Percentiles rank a stretch among this genome's conserved stretches.
Conservation (phyloP, 208 protist genomes). For the Blechomonas ayalai region DNA sequence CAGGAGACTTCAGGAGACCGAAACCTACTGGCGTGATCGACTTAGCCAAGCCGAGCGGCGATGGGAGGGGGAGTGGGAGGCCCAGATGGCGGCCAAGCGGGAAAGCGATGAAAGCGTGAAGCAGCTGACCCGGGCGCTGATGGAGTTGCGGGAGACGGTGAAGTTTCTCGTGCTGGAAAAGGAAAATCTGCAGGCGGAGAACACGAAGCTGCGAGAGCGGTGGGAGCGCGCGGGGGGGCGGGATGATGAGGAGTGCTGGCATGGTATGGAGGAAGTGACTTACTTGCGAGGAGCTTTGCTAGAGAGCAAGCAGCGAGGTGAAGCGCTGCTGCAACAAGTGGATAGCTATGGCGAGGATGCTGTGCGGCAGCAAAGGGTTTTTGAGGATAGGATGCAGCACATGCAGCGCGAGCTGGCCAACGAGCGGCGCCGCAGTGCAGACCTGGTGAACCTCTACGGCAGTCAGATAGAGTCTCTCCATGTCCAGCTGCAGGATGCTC, state of each 20-base stretch:
- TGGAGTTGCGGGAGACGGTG: too few species aligned
- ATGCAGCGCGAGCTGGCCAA: conserved; percentile 26
- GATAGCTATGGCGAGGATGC: conserved; percentile 40
- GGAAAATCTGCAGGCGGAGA: neutral
- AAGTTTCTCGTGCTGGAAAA: too few species aligned
- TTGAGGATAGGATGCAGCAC: conserved; percentile 18
- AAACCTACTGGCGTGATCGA: conserved; percentile 44
- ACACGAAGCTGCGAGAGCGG: neutral
- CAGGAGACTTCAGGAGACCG: conserved; percentile 26
- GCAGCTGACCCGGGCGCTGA: conserved; percentile 5
- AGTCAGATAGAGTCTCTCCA: conserved; percentile 53
- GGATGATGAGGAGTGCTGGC: neutral
- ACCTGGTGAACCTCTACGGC: conserved; percentile 56
- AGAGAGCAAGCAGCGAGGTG: conserved; percentile 17
- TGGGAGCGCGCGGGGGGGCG: neutral
- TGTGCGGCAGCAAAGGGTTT: conserved; percentile 14
- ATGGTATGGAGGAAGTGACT: conserved; percentile 3
- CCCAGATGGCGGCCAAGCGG: conserved; percentile 9
- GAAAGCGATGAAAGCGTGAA: neutral
- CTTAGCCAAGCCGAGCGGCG: conserved; percentile 26
- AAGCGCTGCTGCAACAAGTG: conserved; percentile 36
- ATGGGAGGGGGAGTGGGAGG: conserved; percentile 26
- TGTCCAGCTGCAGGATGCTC: conserved; percentile 39
- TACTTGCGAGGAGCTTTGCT: conserved; percentile 6
- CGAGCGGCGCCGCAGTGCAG: conserved; percentile 35